Percentiles rank a stretch among this genome's conserved stretches.
Conservation (phyloP, 345 rosid genomes). For the Hibiscus trionum region DNA sequence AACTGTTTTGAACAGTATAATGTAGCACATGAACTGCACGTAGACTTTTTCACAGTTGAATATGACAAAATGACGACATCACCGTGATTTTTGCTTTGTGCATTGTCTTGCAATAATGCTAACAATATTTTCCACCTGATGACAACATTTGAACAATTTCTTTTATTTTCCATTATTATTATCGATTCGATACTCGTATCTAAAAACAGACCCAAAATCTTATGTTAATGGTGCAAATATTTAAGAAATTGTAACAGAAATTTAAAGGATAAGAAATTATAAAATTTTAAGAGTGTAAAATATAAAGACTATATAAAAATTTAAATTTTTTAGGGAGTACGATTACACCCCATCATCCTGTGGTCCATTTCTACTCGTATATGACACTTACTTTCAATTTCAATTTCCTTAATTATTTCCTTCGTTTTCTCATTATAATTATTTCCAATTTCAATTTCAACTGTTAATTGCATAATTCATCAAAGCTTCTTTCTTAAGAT, state of each 20-base stretch:
- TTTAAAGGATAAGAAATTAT: too few species aligned
- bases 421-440: background rate
- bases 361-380: background rate
- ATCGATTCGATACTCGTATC: too few species aligned
- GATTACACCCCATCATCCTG: too few species aligned
- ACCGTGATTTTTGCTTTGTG: background rate
- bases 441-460: background rate
- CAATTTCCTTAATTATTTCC: background rate
- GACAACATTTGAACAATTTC: background rate
- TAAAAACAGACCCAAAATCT: too few species aligned
- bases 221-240: too few species aligned
- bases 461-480: background rate
- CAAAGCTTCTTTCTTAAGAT: background rate
- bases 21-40: too few species aligned
- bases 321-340: too few species aligned
- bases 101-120: constrained; percentile 20
- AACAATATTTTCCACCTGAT: constrained; percentile 22
- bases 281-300: too few species aligned
- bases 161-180: background rate
- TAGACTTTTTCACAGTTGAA: constrained; percentile 11
- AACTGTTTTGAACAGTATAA: too few species aligned
- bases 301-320: too few species aligned
- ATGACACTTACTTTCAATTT: background rate
- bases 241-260: too few species aligned
- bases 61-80: constrained; percentile 13